These are phyloP conservation scores for Candida caryicola DNA, from an alignment of 805 yeast genomes.

Conservation along the genomic window DNA sequence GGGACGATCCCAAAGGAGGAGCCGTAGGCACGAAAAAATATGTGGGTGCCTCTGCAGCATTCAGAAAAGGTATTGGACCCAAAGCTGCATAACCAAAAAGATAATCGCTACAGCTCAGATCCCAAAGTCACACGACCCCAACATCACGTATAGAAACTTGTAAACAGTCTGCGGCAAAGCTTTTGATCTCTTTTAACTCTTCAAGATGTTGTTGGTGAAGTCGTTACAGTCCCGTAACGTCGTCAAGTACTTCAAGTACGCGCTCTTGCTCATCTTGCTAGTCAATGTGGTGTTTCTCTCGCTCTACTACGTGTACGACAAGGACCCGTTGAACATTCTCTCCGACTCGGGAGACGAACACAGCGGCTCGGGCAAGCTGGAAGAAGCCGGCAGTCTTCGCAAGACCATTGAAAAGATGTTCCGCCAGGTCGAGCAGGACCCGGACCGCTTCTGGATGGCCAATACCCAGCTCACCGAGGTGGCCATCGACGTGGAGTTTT, in stretches of 20 bases:
- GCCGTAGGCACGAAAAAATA: no score
- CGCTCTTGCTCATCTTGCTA: conserved; percentile 1
- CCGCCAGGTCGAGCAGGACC: conserved; percentile 15
- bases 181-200: neutral
- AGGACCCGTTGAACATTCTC: neutral
- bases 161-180: neutral
- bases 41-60: no score
- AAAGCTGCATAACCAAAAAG: no score
- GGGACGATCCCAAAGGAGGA: no score
- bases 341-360: neutral
- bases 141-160: neutral
- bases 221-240: neutral
- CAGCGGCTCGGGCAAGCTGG: neutral
- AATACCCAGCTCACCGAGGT: conserved; percentile 19
- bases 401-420: conserved; percentile 13
- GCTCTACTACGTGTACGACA: neutral
- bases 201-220: neutral
- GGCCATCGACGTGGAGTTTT: conserved; percentile 13
- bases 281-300: conserved; percentile 4
- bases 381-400: neutral
- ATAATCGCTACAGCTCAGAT: no score
- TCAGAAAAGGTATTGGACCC: no score
- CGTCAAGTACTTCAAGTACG: neutral
- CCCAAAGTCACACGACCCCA: neutral
- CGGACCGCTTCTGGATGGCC: conserved; percentile 24